Conservation (phyloP, 1,139 yeast species). For the Candida albicans region DNA sequence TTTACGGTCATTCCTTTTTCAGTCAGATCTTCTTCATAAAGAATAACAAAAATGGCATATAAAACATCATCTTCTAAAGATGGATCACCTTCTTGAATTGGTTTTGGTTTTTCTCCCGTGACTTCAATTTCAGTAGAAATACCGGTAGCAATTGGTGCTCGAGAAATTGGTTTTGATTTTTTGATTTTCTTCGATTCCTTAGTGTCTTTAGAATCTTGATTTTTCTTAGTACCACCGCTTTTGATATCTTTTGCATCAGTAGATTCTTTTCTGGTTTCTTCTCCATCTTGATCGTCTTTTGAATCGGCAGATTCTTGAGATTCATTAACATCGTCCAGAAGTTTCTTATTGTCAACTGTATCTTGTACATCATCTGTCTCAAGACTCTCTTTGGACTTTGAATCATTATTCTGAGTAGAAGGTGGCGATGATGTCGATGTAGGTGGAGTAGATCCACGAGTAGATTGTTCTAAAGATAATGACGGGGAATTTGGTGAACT, state of each 20-base stretch:
- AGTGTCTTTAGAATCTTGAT: background rate
- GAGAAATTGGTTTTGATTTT: conserved; percentile 39
- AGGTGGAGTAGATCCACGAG: conserved; percentile 36
- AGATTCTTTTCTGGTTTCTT: too few relatives aligned
- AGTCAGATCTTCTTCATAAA: conserved; percentile 64
- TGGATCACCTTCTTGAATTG: conserved; percentile 57
- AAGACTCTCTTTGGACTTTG: background rate
- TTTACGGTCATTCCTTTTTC: conserved; percentile 83
- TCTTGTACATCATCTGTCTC: too few relatives aligned
- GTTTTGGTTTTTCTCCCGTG: conserved; percentile 76
- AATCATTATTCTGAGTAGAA: conserved; percentile 9
- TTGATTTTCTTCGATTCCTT: conserved; percentile 17
- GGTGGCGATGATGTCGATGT: conserved; percentile 18
- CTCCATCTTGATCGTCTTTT: too few relatives aligned
- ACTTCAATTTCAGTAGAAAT: conserved; percentile 78
- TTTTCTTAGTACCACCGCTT: too few relatives aligned
- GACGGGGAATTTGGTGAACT: background rate
- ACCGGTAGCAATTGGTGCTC: conserved; percentile 64
- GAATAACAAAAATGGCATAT: conserved; percentile 68
- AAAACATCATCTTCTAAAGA: conserved; percentile 75
- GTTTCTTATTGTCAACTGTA: too few relatives aligned
- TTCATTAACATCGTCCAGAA: too few relatives aligned
- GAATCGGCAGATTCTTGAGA: too few relatives aligned
- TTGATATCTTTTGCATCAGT: too few relatives aligned
- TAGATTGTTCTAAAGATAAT: conserved; percentile 8